Base-by-base conservation (phyloP, 2,329 filamentous ascomycete species). In the Xylariaceae sp. region DNA sequence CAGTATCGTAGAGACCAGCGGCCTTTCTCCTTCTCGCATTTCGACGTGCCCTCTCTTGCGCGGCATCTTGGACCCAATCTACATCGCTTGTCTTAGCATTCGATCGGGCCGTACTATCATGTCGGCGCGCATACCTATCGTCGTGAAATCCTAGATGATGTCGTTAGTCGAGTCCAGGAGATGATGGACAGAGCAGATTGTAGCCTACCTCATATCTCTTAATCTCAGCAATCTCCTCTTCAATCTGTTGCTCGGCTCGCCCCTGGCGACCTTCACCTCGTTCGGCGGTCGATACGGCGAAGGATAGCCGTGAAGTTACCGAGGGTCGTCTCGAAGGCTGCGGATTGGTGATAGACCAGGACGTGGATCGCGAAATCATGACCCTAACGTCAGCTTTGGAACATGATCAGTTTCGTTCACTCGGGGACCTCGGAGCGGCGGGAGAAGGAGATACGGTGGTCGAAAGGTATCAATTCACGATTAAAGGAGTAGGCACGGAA, bases 11-110 rank as follows among this genome's bases (percentile, higher is more conserved):
- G 40, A 84, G 77, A 25, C 81, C 79, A 3, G 75, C 78, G 5
- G 80, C 77, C 50, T 81, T 78, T 57, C 78, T 80, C 51, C 84
- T 75, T 47, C 83, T 74, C 30, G 83, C 74, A 50, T 85, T 85
- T 41, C 90, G 78, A 35, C 89, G 77, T 29, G 85, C 68, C 56
- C 94, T 86, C 58, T 95, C 92, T 44, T 89, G 82, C 21, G 88
- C 83, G 9, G 90, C 89, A 72, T 98, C 92, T 59, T 98, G 90
- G 1, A 98, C 90, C 92, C 92, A 98, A 61, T 98, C 92, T 76
- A 70, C 65, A 30, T 31, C 32, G 26, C 37, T 14, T 19, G 31
- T 40, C 48, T 67, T 52, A 68, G 58, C 54, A 50, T 32, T 29
- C 23, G 25, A 24, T 23, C 27, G 16, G 16, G 24, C 32, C 35